Evolutionary conservation across 129 eudicot genomes (phyloP), one percentile per base, ranked within the genome.

Genomic region (Centrapalus pauciflorus): DNA sequence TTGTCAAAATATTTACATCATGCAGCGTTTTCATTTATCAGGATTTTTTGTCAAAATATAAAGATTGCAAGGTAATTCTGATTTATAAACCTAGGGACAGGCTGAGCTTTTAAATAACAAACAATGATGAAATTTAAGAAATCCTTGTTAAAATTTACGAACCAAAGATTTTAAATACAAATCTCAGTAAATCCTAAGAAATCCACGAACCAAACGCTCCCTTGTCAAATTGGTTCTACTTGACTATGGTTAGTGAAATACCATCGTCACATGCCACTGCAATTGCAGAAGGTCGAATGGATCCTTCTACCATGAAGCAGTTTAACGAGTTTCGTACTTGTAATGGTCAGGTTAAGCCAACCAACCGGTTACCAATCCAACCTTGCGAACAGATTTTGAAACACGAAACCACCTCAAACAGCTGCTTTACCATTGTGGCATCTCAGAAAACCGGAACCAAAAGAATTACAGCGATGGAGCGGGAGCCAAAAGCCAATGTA

Each of bases 281-380:
- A 70, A 87, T 90, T 62, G 93, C 93, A 20, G 51, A 80, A 78
- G 97, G 97, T 32, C 78, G 68, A 65, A 38, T 90, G 64, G 83
- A 90, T 68, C 97, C 93, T 3, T 60, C 76, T 60, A 84, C 95
- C 66, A 87, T 80, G 97, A 75, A 84, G 55, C 82, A 76, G 23
- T 89, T 74, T 61, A 50, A 61, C 17, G 66, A 40, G 58, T 74
- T 66, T 17, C 83, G 87, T 45, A 59, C 76, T 62, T 19, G 64
- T 4, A 61, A 55, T 20, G 33, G 23, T 66, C 52, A 57, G 50
- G 11, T 4, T 3, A 66, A 76, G 32, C 54, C 41, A 43, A 45
- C 28, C 66, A 50, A 14, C 38, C 80, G 33, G 21, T 70, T 12
- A 37, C 17, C 29, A 17, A 34, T 63, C 77, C 48, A 49, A 11